Conservation (phyloP, 345 rosid genomes). For the Erysimum cheiranthoides region DNA sequence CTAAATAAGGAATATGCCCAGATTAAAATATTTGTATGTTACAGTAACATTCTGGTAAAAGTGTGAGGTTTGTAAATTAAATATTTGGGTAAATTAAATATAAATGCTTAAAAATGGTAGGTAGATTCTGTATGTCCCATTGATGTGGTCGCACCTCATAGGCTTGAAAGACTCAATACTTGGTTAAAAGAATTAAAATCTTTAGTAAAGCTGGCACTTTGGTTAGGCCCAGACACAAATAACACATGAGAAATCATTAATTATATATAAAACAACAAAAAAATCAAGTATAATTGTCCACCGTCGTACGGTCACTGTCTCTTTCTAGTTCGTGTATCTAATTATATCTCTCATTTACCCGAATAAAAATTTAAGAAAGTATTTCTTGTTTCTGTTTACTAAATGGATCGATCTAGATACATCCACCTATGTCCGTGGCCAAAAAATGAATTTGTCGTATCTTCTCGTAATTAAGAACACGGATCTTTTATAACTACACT, state of each 20-base stretch:
- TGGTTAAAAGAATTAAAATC: conserved; percentile 4
- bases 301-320: conserved; percentile 44
- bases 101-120: conserved; percentile 37
- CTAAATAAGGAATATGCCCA: neutral
- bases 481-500: conserved; percentile 3
- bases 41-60: conserved; percentile 2
- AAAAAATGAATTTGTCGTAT: neutral
- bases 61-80: neutral
- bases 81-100: neutral
- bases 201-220: conserved; percentile 34
- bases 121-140: conserved; percentile 44
- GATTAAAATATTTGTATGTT: neutral
- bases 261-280: conserved; percentile 10
- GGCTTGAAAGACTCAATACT: conserved; percentile 28
- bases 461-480: neutral
- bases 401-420: conserved; percentile 35
- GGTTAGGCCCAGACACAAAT: conserved; percentile 35
- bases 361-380: conserved; percentile 1
- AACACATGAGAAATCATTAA: conserved; percentile 35
- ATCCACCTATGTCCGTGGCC: conserved; percentile 31
- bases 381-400: neutral
- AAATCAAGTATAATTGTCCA: conserved; percentile 42
- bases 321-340: conserved; percentile 32
- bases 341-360: neutral
- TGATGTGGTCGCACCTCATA: conserved; percentile 39